Conservation (phyloP, 2,329 filamentous ascomycete genomes). For the Colletotrichum sp. region DNA sequence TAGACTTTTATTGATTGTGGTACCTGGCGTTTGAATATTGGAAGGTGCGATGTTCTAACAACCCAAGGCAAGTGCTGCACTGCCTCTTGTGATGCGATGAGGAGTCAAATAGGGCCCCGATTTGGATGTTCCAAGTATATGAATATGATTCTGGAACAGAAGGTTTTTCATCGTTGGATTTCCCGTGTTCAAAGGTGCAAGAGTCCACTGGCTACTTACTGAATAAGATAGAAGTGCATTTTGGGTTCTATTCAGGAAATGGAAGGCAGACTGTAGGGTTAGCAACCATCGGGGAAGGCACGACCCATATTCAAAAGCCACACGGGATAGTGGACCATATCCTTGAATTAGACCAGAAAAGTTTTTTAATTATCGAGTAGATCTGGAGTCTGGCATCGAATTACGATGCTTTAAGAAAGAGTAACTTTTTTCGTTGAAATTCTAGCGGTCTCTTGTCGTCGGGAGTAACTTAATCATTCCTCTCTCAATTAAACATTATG, state of each 20-base stretch:
- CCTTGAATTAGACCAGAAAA: accelerated
- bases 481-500: not conserved
- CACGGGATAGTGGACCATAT: accelerated
- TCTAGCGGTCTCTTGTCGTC: no score
- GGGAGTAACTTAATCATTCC: no score
- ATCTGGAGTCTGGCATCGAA: no score
- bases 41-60: not conserved
- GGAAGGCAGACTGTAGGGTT: not conserved
- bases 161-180: no score
- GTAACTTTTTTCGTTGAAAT: no score
- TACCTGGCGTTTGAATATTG: accelerated
- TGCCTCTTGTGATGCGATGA: no score
- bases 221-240: not conserved
- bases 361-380: accelerated
- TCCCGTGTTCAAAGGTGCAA: no score
- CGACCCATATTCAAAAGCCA: not conserved
- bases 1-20: not conserved
- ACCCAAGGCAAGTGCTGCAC: not conserved
- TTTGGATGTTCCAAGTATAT: not conserved
- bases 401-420: no score
- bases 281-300: not conserved
- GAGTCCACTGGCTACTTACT: no score
- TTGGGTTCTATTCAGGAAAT: not conserved
- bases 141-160: not conserved
- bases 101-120: not conserved